Evolutionary conservation across 805 yeast species (phyloP), one percentile per base, ranked within the genome.

Genomic region (Isabelozyma pseudorhagii): DNA sequence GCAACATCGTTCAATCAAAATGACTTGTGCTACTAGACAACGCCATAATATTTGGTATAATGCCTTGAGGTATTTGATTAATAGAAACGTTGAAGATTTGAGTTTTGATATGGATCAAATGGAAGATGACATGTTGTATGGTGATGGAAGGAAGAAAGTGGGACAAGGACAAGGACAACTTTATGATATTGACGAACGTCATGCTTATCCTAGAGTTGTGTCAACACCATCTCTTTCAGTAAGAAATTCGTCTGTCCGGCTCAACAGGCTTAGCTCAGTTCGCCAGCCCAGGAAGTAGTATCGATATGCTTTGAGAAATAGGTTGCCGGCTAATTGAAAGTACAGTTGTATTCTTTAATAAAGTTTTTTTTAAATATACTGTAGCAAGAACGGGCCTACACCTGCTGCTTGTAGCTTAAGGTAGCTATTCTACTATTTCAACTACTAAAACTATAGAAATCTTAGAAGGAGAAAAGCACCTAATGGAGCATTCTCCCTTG

Each of bases 21-120:
- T 93, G 47, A 93, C 98, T 0, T 92, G 97, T 68, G 84, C 94
- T 6, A 88, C 90, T 1, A 79, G 94, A 61, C 85, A 84, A 55
- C 82, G 97, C 42, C 98, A 93, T 65, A 89, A 89, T 61, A 83
- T 90, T 39, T 93, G 99, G 99, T 85, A 78, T 65, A 86, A 89
- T 59, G 88, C 97, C 0, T 72, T 93, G 53, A 78, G 87, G 47
- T 92, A 87, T 62, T 68, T 92, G 69, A 70, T 90, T 38, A 85
- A 83, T 61, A 73, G 88, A 61, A 83, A 78, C 51, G 69, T 82
- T 59, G 85, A 80, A 46, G 89, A 84, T 34, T 68, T 83, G 46
- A 69, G 75, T 11, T 67, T 79, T 42, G 82, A 74, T 48, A 78
- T 72, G 45, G 80, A 61, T 21, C 25, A 17, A 17, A 18, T 9